Base-by-base conservation (phyloP, 2,329 filamentous ascomycete species). In the Colletotrichum spinosum region DNA sequence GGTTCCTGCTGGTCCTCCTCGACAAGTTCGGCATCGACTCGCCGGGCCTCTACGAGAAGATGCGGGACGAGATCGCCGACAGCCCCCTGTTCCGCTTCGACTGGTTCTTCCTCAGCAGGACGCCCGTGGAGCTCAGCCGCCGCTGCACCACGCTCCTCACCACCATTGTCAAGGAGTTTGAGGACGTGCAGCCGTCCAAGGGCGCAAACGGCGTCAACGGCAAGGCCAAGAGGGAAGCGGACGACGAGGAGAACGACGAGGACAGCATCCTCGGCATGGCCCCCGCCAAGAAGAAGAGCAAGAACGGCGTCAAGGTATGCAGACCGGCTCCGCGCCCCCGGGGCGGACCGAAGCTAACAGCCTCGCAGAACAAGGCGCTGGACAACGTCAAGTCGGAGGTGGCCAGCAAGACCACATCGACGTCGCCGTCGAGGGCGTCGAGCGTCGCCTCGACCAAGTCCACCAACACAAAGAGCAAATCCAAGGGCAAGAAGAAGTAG, bases 91-190 rank as follows among this genome's bases (percentile, higher is more conserved):
- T 99, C 86, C 90, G 96, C 44, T 99, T 99, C 73, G 96, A 99
- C 76, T 99, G 97, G 97, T 99, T 99, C 83, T 97, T 99, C 84
- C 86, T 99, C 45, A 97, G 93, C 77, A 89, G 96, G 50, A 99
- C 95, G 4, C 93, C 96, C 0, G 90, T 94, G 54, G 96, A 99
- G 79, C 91, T 99, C 71, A 92, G 93, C 67, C 90, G 96, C 72
- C 89, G 97, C 56, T 98, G 96, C 81, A 97, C 92, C 38, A 99
- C 97, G 1, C 86, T 99, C 56, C 88, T 99, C 69, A 97, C 95
- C 41, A 97, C 96, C 0, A 93, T 99, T 52, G 92, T 96, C 56
- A 92, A 96, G 78, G 96, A 99, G 79, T 97, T 97, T 77, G 95
- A 97, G 75, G 89, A 91, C 59, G 78, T 82, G 42, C 84, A 85